phyloP scores from a whole-genome alignment of 139 green algal species.

The Pedinophyceae sp. region DNA sequence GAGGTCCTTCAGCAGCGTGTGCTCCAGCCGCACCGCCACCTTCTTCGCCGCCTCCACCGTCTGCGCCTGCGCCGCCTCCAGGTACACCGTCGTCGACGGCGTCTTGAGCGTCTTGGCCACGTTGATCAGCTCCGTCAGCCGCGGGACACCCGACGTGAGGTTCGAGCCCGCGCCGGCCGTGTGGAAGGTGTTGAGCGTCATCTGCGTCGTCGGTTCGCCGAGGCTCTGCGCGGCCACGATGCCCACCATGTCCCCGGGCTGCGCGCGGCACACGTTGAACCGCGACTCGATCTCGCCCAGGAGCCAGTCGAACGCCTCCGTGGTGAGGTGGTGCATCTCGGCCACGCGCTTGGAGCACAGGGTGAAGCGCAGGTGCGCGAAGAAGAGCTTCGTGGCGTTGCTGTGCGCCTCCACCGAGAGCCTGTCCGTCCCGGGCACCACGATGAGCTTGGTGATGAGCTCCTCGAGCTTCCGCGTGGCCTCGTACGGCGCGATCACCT shows the following conservation, averaged over 20 bases:
- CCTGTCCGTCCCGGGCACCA: constrained; percentile 66
- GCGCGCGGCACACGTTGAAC: constrained; percentile 7
- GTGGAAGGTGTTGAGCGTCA: constrained; percentile 99
- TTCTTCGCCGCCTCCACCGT: constrained; percentile 68
- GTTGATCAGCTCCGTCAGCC: constrained; percentile 98
- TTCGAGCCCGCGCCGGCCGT: constrained; percentile 91
- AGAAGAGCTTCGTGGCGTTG: constrained; percentile 90
- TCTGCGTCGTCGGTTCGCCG: constrained; percentile 92
- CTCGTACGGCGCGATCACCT: too few species aligned
- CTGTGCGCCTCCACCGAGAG: constrained; percentile 78
- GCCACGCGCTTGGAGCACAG: constrained; percentile 79
- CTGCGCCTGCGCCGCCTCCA: constrained; percentile 25
- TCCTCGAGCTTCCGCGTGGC: constrained; percentile 39
- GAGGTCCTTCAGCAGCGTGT: constrained; percentile 78
- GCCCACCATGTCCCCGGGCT: constrained; percentile 38
- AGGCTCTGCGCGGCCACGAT: constrained; percentile 88
- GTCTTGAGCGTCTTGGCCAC: constrained; percentile 99
- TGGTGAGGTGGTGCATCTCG: constrained; percentile 53
- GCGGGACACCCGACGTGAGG: constrained; percentile 94
- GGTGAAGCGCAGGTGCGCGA: constrained; percentile 59
- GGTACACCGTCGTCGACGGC: constrained; percentile 75
- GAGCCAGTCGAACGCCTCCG: constrained; percentile 77
- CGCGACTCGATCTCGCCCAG: constrained; percentile 71
- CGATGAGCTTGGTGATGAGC: constrained; percentile 45
- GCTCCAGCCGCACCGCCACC: constrained; percentile 89